These are phyloP conservation scores for Penicillium sp. DNA, from an alignment of 2,329 filamentous ascomycete species.

Conservation along the genomic window DNA sequence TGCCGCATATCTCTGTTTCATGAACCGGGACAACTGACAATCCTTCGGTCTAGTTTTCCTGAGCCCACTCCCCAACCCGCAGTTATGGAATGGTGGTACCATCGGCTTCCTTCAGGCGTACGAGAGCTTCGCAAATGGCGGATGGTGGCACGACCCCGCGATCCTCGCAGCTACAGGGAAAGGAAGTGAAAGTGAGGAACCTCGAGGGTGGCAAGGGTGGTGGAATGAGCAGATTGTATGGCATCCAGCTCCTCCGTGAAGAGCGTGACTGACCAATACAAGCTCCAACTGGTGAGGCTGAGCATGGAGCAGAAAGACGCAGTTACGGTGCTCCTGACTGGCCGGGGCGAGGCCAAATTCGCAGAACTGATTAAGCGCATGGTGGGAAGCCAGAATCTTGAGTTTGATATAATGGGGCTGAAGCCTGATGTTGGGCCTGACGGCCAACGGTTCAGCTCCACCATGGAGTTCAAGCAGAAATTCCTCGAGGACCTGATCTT, in stretches of 20 bases:
- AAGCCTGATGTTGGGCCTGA: slow-evolving; percentile 80
- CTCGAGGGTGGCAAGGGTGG: slow-evolving; percentile 81
- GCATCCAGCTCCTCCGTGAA: slow-evolving; percentile 24
- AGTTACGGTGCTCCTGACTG: slow-evolving; percentile 80
- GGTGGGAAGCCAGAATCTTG: slow-evolving; percentile 67
- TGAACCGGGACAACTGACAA: background rate
- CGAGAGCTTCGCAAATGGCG: slow-evolving; percentile 73
- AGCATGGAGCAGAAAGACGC: slow-evolving; percentile 81
- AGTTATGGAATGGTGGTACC: slow-evolving; percentile 76
- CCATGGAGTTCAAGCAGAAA: slow-evolving; percentile 87
- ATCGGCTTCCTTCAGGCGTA: slow-evolving; percentile 71
- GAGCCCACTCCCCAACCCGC: slow-evolving; percentile 81
- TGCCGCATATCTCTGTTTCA: background rate
- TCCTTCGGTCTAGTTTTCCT: slow-evolving; percentile 64
- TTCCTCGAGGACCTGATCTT: slow-evolving; percentile 76
- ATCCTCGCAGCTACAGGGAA: slow-evolving; percentile 83
- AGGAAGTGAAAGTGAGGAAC: slow-evolving; percentile 75
- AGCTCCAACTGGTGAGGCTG: slow-evolving; percentile 67
- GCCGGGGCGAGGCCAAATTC: slow-evolving; percentile 73
- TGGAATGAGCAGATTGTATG: slow-evolving; percentile 87
- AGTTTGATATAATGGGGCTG: slow-evolving; percentile 82
- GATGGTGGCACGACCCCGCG: slow-evolving; percentile 93
- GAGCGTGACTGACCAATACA: slow-evolving; percentile 23
- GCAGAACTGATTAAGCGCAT: slow-evolving; percentile 77
- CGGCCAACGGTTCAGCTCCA: slow-evolving; percentile 71